Conservation (phyloP, 2,329 filamentous ascomycete genomes). For the Drechmeria coniospora region DNA sequence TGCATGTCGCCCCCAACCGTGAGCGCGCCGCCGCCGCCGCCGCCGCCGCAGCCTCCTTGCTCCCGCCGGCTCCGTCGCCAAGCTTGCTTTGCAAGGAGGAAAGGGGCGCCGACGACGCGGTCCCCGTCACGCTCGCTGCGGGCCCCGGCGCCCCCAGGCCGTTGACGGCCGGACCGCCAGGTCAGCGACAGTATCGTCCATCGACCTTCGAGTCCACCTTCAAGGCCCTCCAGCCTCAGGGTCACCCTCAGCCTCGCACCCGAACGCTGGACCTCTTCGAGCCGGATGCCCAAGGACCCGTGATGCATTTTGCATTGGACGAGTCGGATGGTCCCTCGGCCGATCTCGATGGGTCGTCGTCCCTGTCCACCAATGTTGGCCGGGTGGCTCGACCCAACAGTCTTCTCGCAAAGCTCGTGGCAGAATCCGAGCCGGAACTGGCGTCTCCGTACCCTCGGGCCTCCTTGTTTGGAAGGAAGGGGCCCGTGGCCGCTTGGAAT, state of each 20-base stretch:
- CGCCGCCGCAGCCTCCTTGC: too few species aligned
- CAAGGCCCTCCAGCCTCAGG: slow-evolving; percentile 16
- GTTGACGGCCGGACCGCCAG: slow-evolving; percentile 38
- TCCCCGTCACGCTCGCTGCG: too few species aligned
- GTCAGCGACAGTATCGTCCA: slow-evolving; percentile 33
- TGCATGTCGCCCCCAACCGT: too few species aligned
- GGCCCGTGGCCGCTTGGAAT: not conserved
- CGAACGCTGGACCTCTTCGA: slow-evolving; percentile 9
- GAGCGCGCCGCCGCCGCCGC: too few species aligned
- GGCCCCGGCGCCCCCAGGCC: slow-evolving; percentile 30
- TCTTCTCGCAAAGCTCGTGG: not conserved
- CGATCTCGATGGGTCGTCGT: too few species aligned
- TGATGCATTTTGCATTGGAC: too few species aligned
- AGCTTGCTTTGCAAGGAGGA: too few species aligned
- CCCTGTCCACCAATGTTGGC: too few species aligned
- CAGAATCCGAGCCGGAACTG: slow-evolving; percentile 1
- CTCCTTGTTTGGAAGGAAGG: not conserved
- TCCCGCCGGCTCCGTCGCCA: too few species aligned
- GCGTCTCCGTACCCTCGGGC: not conserved
- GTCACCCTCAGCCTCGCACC: too few species aligned
- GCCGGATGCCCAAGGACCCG: slow-evolving; percentile 11
- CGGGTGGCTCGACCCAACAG: not conserved
- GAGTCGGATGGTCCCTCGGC: too few species aligned
- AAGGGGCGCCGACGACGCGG: too few species aligned
- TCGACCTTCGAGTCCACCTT: slow-evolving; percentile 24